These are phyloP conservation scores for Globisporangium solare DNA, from an alignment of 352 stramenopile genomes.

Conservation along the genomic window DNA sequence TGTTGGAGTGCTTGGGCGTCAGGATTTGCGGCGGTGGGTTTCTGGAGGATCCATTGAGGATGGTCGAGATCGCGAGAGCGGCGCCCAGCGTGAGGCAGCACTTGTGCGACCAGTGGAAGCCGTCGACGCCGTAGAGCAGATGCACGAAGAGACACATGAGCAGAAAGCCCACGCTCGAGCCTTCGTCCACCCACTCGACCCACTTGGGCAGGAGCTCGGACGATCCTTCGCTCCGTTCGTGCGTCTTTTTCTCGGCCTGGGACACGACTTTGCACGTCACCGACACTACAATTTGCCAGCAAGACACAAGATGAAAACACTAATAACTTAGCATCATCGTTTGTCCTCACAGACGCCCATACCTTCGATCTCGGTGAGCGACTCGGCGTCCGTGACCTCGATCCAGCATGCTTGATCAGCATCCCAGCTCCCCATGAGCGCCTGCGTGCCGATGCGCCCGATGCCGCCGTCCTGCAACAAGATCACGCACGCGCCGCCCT, in stretches of 20 bases:
- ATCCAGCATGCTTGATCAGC: slow-evolving; percentile 73
- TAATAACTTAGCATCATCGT: too few species aligned
- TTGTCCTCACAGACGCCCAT: not conserved
- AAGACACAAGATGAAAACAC: not conserved
- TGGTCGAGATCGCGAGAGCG: slow-evolving; percentile 75
- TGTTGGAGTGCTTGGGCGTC: slow-evolving; percentile 43
- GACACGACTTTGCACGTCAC: slow-evolving; percentile 73
- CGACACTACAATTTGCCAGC: slow-evolving; percentile 30
- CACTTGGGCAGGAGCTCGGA: slow-evolving; percentile 52
- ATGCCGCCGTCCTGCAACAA: slow-evolving; percentile 67
- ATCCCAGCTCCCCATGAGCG: slow-evolving; percentile 83
- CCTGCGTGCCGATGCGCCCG: slow-evolving; percentile 73
- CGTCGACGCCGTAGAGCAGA: slow-evolving; percentile 75
- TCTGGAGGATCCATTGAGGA: slow-evolving; percentile 60
- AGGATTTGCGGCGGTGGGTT: slow-evolving; percentile 23
- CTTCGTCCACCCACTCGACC: slow-evolving; percentile 74
- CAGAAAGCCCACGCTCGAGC: slow-evolving; percentile 73
- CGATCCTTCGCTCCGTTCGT: slow-evolving; percentile 19
- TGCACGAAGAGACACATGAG: slow-evolving; percentile 84
- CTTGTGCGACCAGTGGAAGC: slow-evolving; percentile 85
- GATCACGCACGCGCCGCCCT: slow-evolving; percentile 75
- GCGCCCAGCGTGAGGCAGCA: slow-evolving; percentile 78
- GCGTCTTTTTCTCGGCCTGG: slow-evolving; percentile 23
- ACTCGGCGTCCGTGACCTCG: slow-evolving; percentile 57
- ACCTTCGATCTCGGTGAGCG: slow-evolving; percentile 72